These are phyloP conservation scores for Blastomyces gilchristii DNA, from an alignment of 2,329 filamentous ascomycete species.

Conservation along the genomic window DNA sequence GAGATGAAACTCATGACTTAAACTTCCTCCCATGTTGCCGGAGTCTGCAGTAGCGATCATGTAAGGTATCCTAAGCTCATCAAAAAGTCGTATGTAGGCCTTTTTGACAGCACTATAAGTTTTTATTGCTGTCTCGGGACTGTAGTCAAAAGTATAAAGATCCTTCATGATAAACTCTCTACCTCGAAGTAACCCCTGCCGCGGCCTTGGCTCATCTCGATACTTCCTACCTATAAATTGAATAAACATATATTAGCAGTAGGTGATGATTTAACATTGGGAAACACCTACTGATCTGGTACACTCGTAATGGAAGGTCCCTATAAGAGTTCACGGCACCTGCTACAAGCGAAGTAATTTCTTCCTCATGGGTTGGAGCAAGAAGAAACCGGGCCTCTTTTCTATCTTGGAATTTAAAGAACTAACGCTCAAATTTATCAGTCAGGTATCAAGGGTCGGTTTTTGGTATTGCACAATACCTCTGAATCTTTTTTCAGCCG, in stretches of 20 bases:
- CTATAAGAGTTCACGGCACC: constrained; percentile 70
- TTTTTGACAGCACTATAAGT: constrained; percentile 67
- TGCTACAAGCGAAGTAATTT: constrained; percentile 75
- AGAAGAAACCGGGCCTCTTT: constrained; percentile 65
- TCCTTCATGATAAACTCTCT: constrained; percentile 98
- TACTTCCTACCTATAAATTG: constrained; percentile 65
- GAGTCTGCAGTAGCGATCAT: constrained; percentile 82
- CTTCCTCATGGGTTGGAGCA: constrained; percentile 91
- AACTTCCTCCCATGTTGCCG: constrained; percentile 85
- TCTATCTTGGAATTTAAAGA: constrained; percentile 72
- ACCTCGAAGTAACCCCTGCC: constrained; percentile 76
- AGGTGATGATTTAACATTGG: constrained; percentile 7
- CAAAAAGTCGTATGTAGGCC: constrained; percentile 68
- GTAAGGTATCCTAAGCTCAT: constrained; percentile 73
- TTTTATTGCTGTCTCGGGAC: constrained; percentile 54
- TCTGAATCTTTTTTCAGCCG: constrained; percentile 68
- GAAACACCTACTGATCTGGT: constrained; percentile 63
- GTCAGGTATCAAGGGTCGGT: background rate
- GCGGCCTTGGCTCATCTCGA: constrained; percentile 78
- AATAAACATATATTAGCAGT: background rate
- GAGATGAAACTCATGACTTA: constrained; percentile 94
- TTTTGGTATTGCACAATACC: constrained; percentile 35
- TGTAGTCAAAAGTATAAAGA: constrained; percentile 85
- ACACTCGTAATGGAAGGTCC: constrained; percentile 72
- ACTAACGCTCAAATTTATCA: constrained; percentile 35